phyloP scores from a whole-genome alignment of 2,329 filamentous ascomycete genomes.

The Trichoderma sp. region DNA sequence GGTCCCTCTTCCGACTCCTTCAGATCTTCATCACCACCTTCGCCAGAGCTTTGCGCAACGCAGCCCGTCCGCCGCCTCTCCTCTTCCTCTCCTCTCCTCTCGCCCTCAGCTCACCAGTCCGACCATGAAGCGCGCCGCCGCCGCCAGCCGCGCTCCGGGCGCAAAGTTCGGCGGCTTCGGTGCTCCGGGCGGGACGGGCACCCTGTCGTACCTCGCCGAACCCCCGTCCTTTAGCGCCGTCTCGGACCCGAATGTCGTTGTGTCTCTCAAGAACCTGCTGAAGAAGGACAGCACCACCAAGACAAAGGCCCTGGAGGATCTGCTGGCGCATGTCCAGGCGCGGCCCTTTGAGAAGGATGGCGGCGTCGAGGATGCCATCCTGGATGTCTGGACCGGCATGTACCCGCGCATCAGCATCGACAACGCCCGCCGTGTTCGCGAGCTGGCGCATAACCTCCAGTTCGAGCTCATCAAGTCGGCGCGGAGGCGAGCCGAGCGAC shows the following conservation, averaged over 20 bases:
- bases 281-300: constrained; percentile 96
- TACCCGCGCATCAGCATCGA: constrained; percentile 92
- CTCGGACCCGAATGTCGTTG: constrained; percentile 77
- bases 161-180: constrained; percentile 38
- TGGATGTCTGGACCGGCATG: constrained; percentile 85
- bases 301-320: constrained; percentile 83
- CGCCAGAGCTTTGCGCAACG: neutral
- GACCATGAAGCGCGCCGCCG: constrained; percentile 32
- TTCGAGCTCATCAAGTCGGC: constrained; percentile 60
- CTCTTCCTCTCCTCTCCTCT: neutral
- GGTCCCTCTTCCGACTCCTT: constrained; percentile 5
- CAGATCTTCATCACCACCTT: neutral
- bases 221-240: constrained; percentile 78
- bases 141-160: constrained; percentile 29
- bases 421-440: constrained; percentile 81
- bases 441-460: constrained; percentile 78
- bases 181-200: constrained; percentile 44
- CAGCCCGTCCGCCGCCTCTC: neutral
- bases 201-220: constrained; percentile 83
- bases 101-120: neutral
- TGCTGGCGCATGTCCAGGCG: constrained; percentile 64
- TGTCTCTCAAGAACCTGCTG: constrained; percentile 87
- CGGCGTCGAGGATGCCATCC: constrained; percentile 75
- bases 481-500: constrained; percentile 81
- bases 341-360: constrained; percentile 56